Evolutionary conservation across 1,284 basidiomycete genomes (phyloP), one percentile per base, ranked within the genome.

Genomic region (Leccinum pachyderme): DNA sequence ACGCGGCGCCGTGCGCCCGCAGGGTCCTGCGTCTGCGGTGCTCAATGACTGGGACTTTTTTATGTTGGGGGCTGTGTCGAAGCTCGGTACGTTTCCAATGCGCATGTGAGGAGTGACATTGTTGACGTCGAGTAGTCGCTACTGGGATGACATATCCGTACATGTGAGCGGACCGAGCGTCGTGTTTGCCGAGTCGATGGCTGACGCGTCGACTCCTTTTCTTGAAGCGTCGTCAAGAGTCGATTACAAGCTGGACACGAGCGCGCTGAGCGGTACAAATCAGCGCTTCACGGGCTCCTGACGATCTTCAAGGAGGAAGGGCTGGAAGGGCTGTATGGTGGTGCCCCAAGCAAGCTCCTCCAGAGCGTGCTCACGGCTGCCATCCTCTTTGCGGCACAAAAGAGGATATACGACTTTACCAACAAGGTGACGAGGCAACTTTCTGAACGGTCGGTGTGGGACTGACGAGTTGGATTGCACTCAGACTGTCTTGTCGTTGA

Each of bases 361-460:
- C 95, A 97, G 73, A 93, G 91, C 55, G 91, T 96, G 2, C 78
- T 95, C 45, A 95, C 92, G 5, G 93, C 93, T 13, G 91, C 92
- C 11, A 92, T 96, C 64, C 78, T 96, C 60, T 96, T 96, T 64
- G 89, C 86, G 15, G 83, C 87, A 8, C 93, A 95, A 72, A 80
- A 85, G 62, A 79, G 91, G 59, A 82, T 91, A 48, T 91, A 86
- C 58, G 85, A 89, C 61, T 59, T 84, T 18, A 84, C 82, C 9
- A 88, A 83, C 71, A 76, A 80, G 75, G 86, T 81, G 45, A 59
- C n/a, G 32, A 41, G 24, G 18, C 1, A 2, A 18, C 13, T 3
- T 31, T 35, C 11, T 31, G 7, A 22, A 11, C 28, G 24, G 4
- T 18, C 18, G 22, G 25, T 5, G 27, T 18, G 41, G 41, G n/a